Percentiles rank a stretch among this genome's conserved stretches.
phyloP scores from a whole-genome alignment of 2,329 filamentous ascomycete species.

The Leptographium galeiforme region DNA sequence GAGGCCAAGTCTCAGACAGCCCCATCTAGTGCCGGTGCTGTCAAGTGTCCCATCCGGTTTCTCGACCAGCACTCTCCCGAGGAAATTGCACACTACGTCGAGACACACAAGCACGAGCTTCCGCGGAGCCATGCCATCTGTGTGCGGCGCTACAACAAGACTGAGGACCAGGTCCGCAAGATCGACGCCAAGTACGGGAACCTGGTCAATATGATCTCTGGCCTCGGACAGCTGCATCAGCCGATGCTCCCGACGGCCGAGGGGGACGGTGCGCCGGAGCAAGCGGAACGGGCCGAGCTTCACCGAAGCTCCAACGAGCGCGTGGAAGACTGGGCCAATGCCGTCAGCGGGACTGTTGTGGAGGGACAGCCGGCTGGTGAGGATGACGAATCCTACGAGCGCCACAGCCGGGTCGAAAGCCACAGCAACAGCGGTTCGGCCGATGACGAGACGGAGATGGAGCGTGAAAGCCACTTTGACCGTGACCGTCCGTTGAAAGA shows the following conservation, averaged over 20 bases:
- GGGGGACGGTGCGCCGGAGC: conserved; percentile 28
- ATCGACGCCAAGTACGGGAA: conserved; percentile 91
- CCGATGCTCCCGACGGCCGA: conserved; percentile 60
- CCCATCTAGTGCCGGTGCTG: conserved; percentile 34
- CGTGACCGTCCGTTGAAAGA: conserved; percentile 77
- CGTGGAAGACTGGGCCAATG: conserved; percentile 77
- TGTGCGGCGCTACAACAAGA: conserved; percentile 77
- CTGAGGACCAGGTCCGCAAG: conserved; percentile 71
- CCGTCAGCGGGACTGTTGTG: conserved; percentile 45
- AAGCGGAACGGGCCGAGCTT: conserved; percentile 13
- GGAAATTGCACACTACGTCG: conserved; percentile 85
- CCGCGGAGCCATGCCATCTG: conserved; percentile 90
- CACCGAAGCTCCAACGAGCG: conserved; percentile 50
- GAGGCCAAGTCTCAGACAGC: conserved; percentile 42
- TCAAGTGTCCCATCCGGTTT: conserved; percentile 80
- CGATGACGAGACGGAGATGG: conserved; percentile 17
- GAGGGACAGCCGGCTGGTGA: conserved; percentile 10
- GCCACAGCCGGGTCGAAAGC: background rate
- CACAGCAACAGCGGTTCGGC: background rate
- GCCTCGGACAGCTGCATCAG: conserved; percentile 75
- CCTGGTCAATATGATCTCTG: conserved; percentile 87
- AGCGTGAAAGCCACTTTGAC: conserved; percentile 62
- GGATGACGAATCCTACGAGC: conserved; percentile 6
- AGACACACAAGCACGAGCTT: conserved; percentile 89
- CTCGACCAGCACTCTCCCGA: conserved; percentile 85